A percentile compares a stretch with the other conserved stretches of the same genome.
phyloP scores from a whole-genome alignment of 805 yeast genomes.

The Blastobotrys parvus region DNA sequence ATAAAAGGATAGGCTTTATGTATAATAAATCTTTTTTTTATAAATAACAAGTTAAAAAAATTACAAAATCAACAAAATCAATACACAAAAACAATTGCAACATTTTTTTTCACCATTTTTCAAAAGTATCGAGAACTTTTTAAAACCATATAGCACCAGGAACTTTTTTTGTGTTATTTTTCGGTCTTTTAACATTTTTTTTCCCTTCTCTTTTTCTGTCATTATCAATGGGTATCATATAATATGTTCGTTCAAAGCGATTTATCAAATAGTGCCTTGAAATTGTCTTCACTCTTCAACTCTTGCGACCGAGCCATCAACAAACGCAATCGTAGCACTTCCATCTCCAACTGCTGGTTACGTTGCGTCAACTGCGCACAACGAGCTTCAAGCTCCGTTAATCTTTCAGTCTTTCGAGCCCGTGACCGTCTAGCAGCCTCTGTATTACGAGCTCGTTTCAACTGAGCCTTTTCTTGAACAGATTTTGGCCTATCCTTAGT shows the following conservation, averaged over 20 bases:
- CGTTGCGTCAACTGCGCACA: constrained; percentile 52
- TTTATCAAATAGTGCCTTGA: neutral
- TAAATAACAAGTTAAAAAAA: too few species aligned
- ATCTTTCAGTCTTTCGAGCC: constrained; percentile 87
- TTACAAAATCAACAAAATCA: too few species aligned
- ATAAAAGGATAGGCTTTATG: too few species aligned
- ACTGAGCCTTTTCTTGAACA: constrained; percentile 44
- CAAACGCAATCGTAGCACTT: constrained; percentile 13
- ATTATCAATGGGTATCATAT: neutral
- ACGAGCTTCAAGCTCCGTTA: constrained; percentile 74
- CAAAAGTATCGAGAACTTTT: too few species aligned
- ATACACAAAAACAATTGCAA: too few species aligned
- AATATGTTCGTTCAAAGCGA: neutral
- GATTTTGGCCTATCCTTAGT: too few species aligned
- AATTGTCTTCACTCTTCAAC: neutral
- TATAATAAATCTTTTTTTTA: too few species aligned
- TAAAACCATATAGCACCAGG: too few species aligned
- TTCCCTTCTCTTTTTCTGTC: constrained; percentile 2
- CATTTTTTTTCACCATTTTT: too few species aligned
- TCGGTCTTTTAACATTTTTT: neutral
- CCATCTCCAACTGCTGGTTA: constrained; percentile 16
- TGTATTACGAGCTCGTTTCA: constrained; percentile 84
- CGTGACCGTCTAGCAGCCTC: constrained; percentile 85
- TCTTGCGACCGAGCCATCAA: constrained; percentile 6
- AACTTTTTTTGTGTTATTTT: neutral